Base-by-base conservation (phyloP, 306 rosid species). In the Lathyrus tuberosus region DNA sequence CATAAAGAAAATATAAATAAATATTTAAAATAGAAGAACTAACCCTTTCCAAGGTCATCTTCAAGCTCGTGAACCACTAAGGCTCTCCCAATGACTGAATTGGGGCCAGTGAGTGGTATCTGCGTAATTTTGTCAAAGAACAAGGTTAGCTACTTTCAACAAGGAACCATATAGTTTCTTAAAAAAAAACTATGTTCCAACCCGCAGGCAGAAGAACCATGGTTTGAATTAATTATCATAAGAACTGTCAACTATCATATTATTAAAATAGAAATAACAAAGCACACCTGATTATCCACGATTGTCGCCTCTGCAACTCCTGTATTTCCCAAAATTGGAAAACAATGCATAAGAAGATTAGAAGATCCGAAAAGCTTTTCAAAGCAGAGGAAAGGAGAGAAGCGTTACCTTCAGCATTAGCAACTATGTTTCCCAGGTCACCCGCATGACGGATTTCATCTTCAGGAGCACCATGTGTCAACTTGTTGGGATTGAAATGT, bases 381-480 rank as follows among this genome's bases (percentile, higher is more conserved):
- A 8, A 42, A 16, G 12, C 18, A 41, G n/a, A 48, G 16, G 62
- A 70, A 62, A 49, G 62, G 54, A 61, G 67, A 67, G 20, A 38
- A 5, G 77, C 53, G 30, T 56, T 82, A 88, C 97, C 93, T 49
- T 85, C 79, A 0, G 91, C 89, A 77, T 85, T 82, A 65, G 96
- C 97, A 82, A 83, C 52, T 82, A 91, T 88, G 97, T 91, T 91
- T 91, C 97, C 97, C 96, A 88, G 97, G 92, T 91, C 97, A 79
- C 96, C 98, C 96, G 98, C 98, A 89, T 93, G 98, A 64, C 98
- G 96, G 72, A 84, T 12, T 80, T 88, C 89, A 76, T 90, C 96
- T 65, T 78, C 91, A 74, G 96, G 98, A 86, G 96, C 96, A 69
- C 98, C 98, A 24, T 93, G 98, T 60, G 96, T 90, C 72, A 76